Evolutionary conservation across 768 basidiomycete species (phyloP), one percentile per base, ranked within the genome.

Genomic region (Plicaturopsis crispa): DNA sequence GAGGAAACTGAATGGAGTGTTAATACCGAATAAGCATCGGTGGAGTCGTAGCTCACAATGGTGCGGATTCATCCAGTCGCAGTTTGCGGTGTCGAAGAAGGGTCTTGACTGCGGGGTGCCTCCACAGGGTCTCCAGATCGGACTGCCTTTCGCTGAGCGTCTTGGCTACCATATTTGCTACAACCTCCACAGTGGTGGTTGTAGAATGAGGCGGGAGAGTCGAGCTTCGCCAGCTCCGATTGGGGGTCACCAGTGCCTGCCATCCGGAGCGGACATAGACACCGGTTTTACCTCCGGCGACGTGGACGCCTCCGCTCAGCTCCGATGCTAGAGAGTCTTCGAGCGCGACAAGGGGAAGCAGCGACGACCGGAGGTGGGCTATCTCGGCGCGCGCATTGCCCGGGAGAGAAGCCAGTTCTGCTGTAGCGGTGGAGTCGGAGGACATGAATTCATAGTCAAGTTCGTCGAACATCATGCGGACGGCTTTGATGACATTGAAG

Each of bases 401-500:
- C 31, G 30, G 42, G 21, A 41, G 46, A 32, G 46, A 45, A 22
- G 49, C 47, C 34, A 38, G 33, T 22, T 28, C 26, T 8, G 26
- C 21, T 5, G 37, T 13, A n/a, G 20, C 7, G 20, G 53, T 56
- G 47, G 16, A 48, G 41, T 24, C 52, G 37, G 24, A 45, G 40
- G 24, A 48, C 28, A 63, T 50, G 46, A 75, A 67, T 48, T 79
- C 75, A 46, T 63, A 65, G 47, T 85, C 82, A 6, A 87, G 63
- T 48, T 84, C 82, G 41, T 78, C 73, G 36, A 89, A 69, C 33
- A 84, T 78, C 61, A 75, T 79, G 20, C 80, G 78, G 14, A 88
- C 63, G 35, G 84, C 85, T 52, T 78, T 81, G 67, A 90, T 74
- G 47, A 89, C 68, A 61, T 90, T 90, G 65, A 84, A 80, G 60